phyloP scores from a whole-genome alignment of 2,329 filamentous ascomycete genomes.

The Trichoderma aggressivum region DNA sequence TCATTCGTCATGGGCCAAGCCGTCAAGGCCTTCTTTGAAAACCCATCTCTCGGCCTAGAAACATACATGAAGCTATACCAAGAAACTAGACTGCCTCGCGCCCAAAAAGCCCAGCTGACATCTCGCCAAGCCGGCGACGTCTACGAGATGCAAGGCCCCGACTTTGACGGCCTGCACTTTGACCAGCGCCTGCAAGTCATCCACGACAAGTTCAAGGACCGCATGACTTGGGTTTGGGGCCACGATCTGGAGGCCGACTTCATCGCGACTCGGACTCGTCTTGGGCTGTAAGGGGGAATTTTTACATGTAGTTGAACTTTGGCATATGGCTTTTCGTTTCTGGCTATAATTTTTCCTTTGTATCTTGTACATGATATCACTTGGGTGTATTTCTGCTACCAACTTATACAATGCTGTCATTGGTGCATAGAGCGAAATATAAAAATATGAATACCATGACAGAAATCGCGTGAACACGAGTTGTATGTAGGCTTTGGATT shows the following conservation, averaged over 20 bases:
- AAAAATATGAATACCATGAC: neutral
- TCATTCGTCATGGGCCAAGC: constrained; percentile 15
- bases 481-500: neutral
- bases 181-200: constrained; percentile 12
- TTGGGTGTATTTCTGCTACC: neutral
- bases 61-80: constrained; percentile 16
- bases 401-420: neutral
- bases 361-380: constrained; percentile 2
- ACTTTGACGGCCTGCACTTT: constrained; percentile 2
- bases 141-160: constrained; percentile 11
- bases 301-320: neutral
- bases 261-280: constrained; percentile 4
- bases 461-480: neutral
- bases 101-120: constrained; percentile 6
- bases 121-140: constrained; percentile 11
- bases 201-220: constrained; percentile 12
- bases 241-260: constrained; percentile 8
- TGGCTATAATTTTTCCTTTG: neutral
- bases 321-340: neutral
- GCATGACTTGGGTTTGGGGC: constrained; percentile 12
- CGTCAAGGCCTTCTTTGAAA: constrained; percentile 9
- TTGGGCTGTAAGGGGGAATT: neutral
- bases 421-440: constrained; percentile 1
- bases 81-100: neutral
- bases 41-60: neutral